Percentiles rank a stretch among this genome's conserved stretches.
phyloP scores from a whole-genome alignment of 768 basidiomycete genomes.

The Mycena capillaripes region DNA sequence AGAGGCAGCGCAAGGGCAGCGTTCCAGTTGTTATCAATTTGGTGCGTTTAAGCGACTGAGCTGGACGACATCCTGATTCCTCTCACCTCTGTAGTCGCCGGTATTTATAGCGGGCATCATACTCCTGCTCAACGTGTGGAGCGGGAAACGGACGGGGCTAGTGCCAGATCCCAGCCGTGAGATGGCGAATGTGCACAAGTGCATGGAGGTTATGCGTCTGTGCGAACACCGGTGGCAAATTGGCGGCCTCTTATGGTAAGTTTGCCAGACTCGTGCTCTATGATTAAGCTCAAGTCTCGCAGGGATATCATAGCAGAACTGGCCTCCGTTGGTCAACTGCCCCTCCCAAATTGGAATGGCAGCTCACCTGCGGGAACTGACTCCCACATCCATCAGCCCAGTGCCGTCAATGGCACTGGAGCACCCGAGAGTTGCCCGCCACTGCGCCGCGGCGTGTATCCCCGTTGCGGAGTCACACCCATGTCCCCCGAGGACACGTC shows the following conservation, averaged over 20 bases:
- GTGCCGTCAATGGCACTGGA: not conserved
- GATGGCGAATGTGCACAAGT: constrained; percentile 71
- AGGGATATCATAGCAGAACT: constrained; percentile 40
- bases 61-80: not conserved
- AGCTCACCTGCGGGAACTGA: no score
- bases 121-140: constrained; percentile 77
- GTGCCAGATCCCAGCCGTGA: constrained; percentile 62
- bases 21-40: constrained; percentile 36
- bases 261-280: not conserved
- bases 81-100: constrained; percentile 39
- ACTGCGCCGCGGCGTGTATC: no score
- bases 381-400: no score
- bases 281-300: constrained; percentile 35
- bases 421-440: not conserved
- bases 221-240: constrained; percentile 59
- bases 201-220: constrained; percentile 63
- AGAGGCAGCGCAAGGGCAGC: constrained; percentile 49
- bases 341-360: no score
- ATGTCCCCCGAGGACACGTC: no score
- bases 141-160: constrained; percentile 62
- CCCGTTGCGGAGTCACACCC: no score
- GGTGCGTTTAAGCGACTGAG: no score
- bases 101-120: constrained; percentile 62
- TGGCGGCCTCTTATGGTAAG: constrained; percentile 50
- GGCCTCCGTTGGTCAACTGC: not conserved